Conservation (phyloP, 2,329 filamentous ascomycete species). For the Tolypocladium nubicola region DNA sequence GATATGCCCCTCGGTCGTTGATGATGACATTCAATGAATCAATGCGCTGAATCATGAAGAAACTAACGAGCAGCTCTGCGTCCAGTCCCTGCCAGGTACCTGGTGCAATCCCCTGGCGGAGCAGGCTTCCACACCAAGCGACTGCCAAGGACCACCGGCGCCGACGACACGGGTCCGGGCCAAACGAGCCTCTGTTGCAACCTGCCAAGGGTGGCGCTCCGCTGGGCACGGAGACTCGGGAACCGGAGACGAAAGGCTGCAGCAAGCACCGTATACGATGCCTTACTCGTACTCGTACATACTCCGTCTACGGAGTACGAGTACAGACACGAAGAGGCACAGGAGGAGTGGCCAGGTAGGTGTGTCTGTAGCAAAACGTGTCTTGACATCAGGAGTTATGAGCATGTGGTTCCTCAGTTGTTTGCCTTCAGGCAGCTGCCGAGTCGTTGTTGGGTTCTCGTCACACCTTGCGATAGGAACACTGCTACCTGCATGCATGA, state of each 20-base stretch:
- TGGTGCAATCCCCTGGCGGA: background rate
- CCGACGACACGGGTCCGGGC: conserved; percentile 22
- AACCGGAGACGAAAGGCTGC: background rate
- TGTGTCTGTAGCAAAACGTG: background rate
- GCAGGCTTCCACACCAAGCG: background rate
- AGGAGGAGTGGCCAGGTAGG: background rate
- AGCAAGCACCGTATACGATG: background rate
- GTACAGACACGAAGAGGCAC: background rate
- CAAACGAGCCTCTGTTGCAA: conserved; percentile 8
- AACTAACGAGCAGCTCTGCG: background rate
- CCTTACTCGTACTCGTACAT: background rate
- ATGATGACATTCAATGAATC: background rate
- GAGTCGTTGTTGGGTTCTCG: background rate
- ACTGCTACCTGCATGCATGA: background rate
- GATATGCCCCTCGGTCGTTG: background rate
- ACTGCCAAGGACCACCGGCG: conserved; percentile 1
- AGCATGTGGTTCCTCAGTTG: background rate
- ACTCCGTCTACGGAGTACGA: background rate
- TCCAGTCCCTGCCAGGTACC: background rate
- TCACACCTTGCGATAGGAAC: background rate
- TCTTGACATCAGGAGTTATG: background rate
- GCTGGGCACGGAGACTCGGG: background rate
- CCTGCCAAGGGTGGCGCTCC: background rate
- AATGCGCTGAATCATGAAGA: background rate
- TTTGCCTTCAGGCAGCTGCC: background rate